Evolutionary conservation across 164 flowering plant genomes (phyloP).

Genomic region (Liriodendron chinense): DNA sequence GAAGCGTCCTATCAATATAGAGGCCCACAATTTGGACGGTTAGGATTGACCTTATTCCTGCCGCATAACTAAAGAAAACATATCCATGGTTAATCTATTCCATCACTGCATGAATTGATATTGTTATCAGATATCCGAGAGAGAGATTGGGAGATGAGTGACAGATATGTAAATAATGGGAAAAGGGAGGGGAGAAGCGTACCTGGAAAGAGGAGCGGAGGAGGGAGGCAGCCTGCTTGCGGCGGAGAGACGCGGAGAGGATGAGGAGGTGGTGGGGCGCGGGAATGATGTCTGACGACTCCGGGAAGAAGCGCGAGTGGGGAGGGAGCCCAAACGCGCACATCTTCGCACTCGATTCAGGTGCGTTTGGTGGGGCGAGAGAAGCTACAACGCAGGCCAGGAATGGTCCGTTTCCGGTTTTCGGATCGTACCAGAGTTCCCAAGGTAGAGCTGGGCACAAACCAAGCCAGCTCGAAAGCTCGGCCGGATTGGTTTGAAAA

Average conservation of each 20-base stretch:
- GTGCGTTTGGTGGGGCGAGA: background rate
- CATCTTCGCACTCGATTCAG: background rate
- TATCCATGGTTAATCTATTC: too few species aligned
- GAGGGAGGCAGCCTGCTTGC: background rate
- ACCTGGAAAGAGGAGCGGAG: background rate
- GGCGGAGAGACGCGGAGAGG: background rate
- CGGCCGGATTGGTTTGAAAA: too few species aligned
- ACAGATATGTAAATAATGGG: background rate
- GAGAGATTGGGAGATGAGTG: background rate
- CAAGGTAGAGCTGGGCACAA: too few species aligned
- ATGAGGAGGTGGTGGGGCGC: background rate
- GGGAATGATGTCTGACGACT: background rate
- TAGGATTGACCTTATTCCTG: too few species aligned
- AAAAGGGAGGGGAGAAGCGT: background rate
- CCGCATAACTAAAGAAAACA: too few species aligned
- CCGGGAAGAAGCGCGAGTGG: background rate
- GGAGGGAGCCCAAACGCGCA: background rate
- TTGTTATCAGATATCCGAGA: background rate
- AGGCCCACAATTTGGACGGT: background rate
- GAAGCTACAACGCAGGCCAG: too few species aligned
- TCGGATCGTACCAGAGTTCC: too few species aligned
- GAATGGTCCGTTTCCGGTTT: too few species aligned
- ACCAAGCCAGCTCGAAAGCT: too few species aligned
- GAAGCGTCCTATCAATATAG: background rate
- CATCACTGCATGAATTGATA: too few species aligned